These are phyloP conservation scores for Farysia itapuensis DNA, from an alignment of 1,284 basidiomycete species.

Conservation along the genomic window DNA sequence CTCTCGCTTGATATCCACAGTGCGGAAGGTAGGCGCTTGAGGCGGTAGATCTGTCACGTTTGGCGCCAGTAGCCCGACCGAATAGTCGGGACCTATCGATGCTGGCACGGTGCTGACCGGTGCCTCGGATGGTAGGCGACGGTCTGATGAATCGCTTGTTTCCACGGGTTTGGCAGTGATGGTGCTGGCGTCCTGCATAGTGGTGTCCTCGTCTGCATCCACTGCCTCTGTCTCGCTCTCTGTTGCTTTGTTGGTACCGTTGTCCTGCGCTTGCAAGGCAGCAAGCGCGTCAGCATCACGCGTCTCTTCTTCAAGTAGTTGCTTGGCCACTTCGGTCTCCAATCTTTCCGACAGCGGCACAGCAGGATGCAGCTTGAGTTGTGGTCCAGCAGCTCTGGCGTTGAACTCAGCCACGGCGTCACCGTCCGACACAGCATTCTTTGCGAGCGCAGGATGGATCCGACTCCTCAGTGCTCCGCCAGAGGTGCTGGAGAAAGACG, in stretches of 20 bases:
- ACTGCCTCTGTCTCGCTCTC: too few species aligned
- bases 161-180: slow-evolving; percentile 2
- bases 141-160: slow-evolving; percentile 15
- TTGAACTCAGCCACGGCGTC: slow-evolving; percentile 57
- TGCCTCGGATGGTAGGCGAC: slow-evolving; percentile 11
- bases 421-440: slow-evolving; percentile 43
- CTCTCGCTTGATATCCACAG: slow-evolving; percentile 85
- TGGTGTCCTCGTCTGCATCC: slow-evolving; percentile 23
- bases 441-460: slow-evolving; percentile 24
- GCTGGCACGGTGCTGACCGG: slow-evolving; percentile 1
- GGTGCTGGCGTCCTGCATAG: slow-evolving; percentile 18
- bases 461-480: slow-evolving; percentile 17
- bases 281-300: slow-evolving; percentile 27
- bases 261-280: slow-evolving; percentile 21
- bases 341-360: slow-evolving; percentile 53
- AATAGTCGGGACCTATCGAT: slow-evolving; percentile 17
- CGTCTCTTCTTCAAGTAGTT: slow-evolving; percentile 41
- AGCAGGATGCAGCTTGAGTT: slow-evolving; percentile 52
- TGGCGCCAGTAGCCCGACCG: slow-evolving; percentile 63
- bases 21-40: slow-evolving; percentile 75
- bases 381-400: slow-evolving; percentile 50
- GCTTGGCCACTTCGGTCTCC: slow-evolving; percentile 50
- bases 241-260: neutral
- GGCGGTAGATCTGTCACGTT: slow-evolving; percentile 76
- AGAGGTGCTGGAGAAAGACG: slow-evolving; percentile 29